Conservation (phyloP, 2,329 filamentous ascomycete species). For the Torrubiellomyces zombiae region DNA sequence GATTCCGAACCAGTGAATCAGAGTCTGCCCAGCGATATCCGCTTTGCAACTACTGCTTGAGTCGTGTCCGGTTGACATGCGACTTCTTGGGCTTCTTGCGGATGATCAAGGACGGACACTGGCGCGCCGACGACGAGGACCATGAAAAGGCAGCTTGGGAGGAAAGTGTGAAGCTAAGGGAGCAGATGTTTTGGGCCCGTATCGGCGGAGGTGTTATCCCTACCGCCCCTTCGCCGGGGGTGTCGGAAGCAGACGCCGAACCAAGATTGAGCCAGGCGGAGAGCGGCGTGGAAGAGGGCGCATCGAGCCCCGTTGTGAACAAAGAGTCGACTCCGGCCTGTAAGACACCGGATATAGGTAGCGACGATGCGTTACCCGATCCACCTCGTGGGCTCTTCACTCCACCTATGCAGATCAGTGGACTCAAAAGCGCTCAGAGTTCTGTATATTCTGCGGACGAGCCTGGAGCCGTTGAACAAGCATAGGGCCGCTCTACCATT, state of each 20-base stretch:
- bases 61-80: slow-evolving; percentile 70
- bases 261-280: slow-evolving; percentile 1
- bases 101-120: slow-evolving; percentile 83
- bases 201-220: slow-evolving; percentile 86
- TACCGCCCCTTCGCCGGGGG: slow-evolving; percentile 17
- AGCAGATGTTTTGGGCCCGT: slow-evolving; percentile 94
- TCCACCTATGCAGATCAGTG: no score
- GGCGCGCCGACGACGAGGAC: slow-evolving; percentile 67
- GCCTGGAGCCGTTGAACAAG: no score
- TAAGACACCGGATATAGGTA: no score
- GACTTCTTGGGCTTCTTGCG: slow-evolving; percentile 85
- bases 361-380: no score
- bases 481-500: no score
- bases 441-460: no score
- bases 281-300: no score
- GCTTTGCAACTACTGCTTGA: slow-evolving; percentile 75
- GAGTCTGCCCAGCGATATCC: slow-evolving; percentile 81
- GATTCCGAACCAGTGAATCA: slow-evolving; percentile 76
- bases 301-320: no score
- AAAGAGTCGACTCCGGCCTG: no score
- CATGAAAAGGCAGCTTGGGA: slow-evolving; percentile 87
- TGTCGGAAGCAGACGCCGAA: slow-evolving; percentile 1
- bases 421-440: no score
- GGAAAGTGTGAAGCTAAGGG: slow-evolving; percentile 73
- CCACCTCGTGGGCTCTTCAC: no score